Percentiles rank a stretch among this genome's conserved stretches.
These are phyloP conservation scores for Ophiognomonia clavigignenti-juglandacearum DNA, from an alignment of 2,329 filamentous ascomycete genomes.

Conservation along the genomic window DNA sequence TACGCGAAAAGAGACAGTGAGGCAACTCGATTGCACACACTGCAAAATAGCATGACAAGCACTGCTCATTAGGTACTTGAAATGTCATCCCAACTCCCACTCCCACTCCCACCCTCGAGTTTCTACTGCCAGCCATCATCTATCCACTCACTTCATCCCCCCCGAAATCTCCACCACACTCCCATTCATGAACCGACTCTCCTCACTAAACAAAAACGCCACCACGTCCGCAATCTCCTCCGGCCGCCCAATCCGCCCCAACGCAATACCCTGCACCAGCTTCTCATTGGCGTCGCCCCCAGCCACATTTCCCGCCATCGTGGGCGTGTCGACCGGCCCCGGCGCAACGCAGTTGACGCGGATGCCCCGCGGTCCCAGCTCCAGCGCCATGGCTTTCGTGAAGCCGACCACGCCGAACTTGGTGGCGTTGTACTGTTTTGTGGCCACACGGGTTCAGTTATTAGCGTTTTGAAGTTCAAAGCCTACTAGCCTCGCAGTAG, in stretches of 20 bases:
- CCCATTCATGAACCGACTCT: constrained; percentile 50
- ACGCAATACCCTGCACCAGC: constrained; percentile 20
- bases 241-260: constrained; percentile 23
- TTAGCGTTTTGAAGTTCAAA: no score
- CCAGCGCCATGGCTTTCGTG: constrained; percentile 36
- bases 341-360: constrained; percentile 30
- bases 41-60: no score
- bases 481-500: no score
- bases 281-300: constrained; percentile 35
- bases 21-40: no score
- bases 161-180: constrained; percentile 43
- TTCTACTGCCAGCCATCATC: no score
- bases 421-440: constrained; percentile 27
- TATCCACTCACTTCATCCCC: no score
- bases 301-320: constrained; percentile 38
- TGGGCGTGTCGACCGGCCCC: constrained; percentile 24
- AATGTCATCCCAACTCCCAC: no score
- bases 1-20: no score
- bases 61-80: no score
- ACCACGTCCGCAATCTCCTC: constrained; percentile 31
- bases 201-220: constrained; percentile 44
- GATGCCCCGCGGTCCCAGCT: constrained; percentile 32
- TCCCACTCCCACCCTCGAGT: no score
- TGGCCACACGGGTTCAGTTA: no score
- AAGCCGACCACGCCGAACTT: constrained; percentile 38